Conservation (phyloP, 768 basidiomycete genomes). For the Daedaleopsis nitida region DNA sequence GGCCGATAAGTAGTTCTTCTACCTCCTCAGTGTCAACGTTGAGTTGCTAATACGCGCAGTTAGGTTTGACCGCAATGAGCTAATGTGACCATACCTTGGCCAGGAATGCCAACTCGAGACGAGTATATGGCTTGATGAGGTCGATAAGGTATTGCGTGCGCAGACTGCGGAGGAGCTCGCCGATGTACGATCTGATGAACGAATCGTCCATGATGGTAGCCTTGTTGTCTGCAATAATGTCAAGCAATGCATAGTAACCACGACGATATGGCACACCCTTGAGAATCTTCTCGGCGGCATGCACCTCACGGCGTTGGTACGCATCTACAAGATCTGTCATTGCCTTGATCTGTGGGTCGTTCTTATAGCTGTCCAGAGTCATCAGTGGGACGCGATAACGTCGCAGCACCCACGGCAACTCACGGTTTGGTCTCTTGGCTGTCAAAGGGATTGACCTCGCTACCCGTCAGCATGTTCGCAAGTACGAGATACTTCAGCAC, state of each 20-base stretch:
- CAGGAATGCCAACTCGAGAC: slow-evolving; percentile 90
- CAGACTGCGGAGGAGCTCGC: slow-evolving; percentile 90
- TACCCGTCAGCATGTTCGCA: slow-evolving; percentile 97
- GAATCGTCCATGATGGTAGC: slow-evolving; percentile 95
- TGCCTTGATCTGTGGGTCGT: slow-evolving; percentile 92
- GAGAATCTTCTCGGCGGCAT: slow-evolving; percentile 95
- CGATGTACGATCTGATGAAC: slow-evolving; percentile 95
- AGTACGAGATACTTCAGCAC: slow-evolving; percentile 98
- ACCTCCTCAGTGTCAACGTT: slow-evolving; percentile 92
- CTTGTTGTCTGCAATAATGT: slow-evolving; percentile 67
- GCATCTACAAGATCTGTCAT: slow-evolving; percentile 98
- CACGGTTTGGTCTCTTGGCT: slow-evolving; percentile 99
- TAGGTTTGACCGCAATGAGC: neutral
- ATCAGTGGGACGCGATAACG: neutral
- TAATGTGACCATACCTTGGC: slow-evolving; percentile 62
- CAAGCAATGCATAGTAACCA: slow-evolving; percentile 2
- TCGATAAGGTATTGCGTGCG: slow-evolving; percentile 97
- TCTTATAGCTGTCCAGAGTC: slow-evolving; percentile 74
- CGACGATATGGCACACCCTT: slow-evolving; percentile 56
- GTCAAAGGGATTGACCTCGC: slow-evolving; percentile 98
- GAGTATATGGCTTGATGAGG: slow-evolving; percentile 95
- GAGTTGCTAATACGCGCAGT: slow-evolving; percentile 66
- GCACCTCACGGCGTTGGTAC: slow-evolving; percentile 95
- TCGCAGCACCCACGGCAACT: slow-evolving; percentile 27
- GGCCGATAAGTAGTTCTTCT: slow-evolving; percentile 88